Base-by-base conservation (phyloP, 225 moss, liverwort and hornwort genomes). In the Physcomitrellopsis africana region DNA sequence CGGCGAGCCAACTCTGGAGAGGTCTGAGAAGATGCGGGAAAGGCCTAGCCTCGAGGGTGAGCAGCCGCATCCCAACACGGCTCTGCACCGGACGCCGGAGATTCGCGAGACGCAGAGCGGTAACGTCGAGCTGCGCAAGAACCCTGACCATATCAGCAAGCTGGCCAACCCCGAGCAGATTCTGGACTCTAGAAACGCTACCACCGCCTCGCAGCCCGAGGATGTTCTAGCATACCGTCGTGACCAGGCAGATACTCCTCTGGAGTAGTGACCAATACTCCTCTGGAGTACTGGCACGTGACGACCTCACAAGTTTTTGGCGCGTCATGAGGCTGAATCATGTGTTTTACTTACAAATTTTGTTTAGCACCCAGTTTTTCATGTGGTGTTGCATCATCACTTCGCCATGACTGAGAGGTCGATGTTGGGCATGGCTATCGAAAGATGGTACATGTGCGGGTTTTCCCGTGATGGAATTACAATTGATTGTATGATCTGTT, bases 21-120 rank as follows among this genome's bases (percentile, higher is more conserved):
- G 72, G 56, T 42, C 62, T 5, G 76, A 52, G 6, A 52, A 76
- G 64, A 8, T 66, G 48, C 72, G 72, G 9, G 79, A 72, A 51
- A 56, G 79, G 41, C 78, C 78, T 0, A 72, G 66, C 18, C 8
- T 72, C 41, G 72, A 72, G 65, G 72, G 37, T 14, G 22, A 26
- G 1, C 65, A 24, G 43, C 15, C 15, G 11, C 20, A 56, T 47
- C 45, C 9, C 55, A 69, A 29, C 43, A 16, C 9, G 20, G 20
- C 58, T 42, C n/a, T 84, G 57, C 47, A 81, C 7, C 47, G 84
- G 41, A 87, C 87, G 7, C 73, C 84, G 12, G 87, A 87, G 81
- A 79, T 87, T 47, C 84, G 65, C 22, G 87, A 87, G 67, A 87
- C 87, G 27, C 43, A 67, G 59, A 87, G 87, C 20, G 84, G 84